Base-by-base conservation (phyloP, 495 filamentous ascomycete species). In the Penicillium mononematosum region DNA sequence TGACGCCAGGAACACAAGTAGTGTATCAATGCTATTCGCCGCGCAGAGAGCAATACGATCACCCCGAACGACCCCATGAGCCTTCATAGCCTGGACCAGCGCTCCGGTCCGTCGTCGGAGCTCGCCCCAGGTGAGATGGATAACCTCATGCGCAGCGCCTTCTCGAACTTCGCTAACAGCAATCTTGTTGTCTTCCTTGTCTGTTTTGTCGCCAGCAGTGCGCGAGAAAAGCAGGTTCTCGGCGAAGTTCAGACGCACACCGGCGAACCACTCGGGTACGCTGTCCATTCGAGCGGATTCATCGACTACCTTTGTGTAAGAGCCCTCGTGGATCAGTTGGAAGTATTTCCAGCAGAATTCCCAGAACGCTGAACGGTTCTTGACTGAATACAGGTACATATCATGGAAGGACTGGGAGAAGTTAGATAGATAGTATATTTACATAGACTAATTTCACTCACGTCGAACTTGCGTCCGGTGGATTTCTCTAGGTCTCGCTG, bases 131-230 rank as follows among this genome's bases (percentile, higher is more conserved):
- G 84, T 89, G 27, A 87, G 65, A 59, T 84, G 64, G 25, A 79
- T 70, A 8, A 79, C 67, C 10, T 71, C 63, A 55, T 85, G 79
- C 0, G 74, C 77, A 16, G 69, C 80, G 22, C 87, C 88, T 73
- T 93, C 89, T 27, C 88, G 81, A 17, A 91, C 80, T 66, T 88
- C 83, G n/a, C 84, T 89, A 34, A 86, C 53, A 22, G 86, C 88
- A 42, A 88, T 75, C 63, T 85, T 89, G 50, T 58, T 61, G 51
- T 91, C 86, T 62, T 90, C 87, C 71, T 93, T 93, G 36, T 79
- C 76, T 4, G 47, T 39, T 16, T 49, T 51, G 55, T 60, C 36
- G 22, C 63, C 47, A 48, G 55, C 24, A 34, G 27, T 19, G 8
- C 53, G 56, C 1, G 68, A 67, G 53, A 73, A 76, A 16, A 94